These are phyloP conservation scores for Dryas octopetala DNA, from an alignment of 306 rosid genomes.

Conservation along the genomic window DNA sequence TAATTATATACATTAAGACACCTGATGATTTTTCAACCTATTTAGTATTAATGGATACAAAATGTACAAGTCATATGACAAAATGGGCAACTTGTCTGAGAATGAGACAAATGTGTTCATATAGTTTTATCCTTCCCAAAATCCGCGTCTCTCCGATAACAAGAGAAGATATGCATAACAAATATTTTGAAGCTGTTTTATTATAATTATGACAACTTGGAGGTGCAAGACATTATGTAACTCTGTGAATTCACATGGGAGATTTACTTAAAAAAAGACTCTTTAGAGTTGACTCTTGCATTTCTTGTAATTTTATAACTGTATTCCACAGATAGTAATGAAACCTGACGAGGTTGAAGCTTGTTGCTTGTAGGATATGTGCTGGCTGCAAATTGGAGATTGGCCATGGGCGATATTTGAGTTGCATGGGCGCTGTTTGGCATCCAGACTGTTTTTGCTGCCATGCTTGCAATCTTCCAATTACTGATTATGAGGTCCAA, in stretches of 20 bases:
- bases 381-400: constrained; percentile 87
- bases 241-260: neutral
- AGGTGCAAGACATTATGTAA: neutral
- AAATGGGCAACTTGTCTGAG: neutral
- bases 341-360: constrained; percentile 11
- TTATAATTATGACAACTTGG: neutral
- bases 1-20: neutral
- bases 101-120: neutral
- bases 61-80: neutral
- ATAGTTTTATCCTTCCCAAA: neutral
- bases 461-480: constrained; percentile 73
- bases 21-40: neutral
- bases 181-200: neutral
- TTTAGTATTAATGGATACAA: neutral
- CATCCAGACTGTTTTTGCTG: constrained; percentile 94
- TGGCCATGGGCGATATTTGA: constrained; percentile 72
- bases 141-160: neutral
- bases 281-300: constrained; percentile 1
- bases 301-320: constrained; percentile 13
- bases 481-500: constrained; percentile 81
- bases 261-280: neutral
- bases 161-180: neutral
- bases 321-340: neutral
- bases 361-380: constrained; percentile 61
- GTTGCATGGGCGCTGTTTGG: constrained; percentile 79